Evolutionary conservation across 106 monocot genomes (phyloP), one percentile per base, ranked within the genome.

Genomic region (Platanthera guangdongensis): DNA sequence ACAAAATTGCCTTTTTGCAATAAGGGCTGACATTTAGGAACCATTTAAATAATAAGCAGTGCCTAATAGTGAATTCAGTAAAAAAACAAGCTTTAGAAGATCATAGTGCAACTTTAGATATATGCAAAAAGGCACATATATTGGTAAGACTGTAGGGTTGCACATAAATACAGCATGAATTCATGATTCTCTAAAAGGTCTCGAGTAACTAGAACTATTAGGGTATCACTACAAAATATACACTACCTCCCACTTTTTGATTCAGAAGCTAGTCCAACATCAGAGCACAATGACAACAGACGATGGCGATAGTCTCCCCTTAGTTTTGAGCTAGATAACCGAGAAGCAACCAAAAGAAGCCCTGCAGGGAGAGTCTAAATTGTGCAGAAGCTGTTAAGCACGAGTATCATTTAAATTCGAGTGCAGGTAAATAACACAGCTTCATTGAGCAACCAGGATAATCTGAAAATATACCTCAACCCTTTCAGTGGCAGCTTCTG

Each of bases 201-300:
- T 39, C 8, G 3, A 21, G 18, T 39, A 14, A 53, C 53, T 53
- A 67, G 39, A 14, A 70, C 9, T 70, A 68, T 11, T 68, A 70
- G 7, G 6, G 47, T n/a, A n/a, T 50, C 10, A 32, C 53, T 72
- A 22, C 73, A 30, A 52, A 51, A 39, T 28, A 73, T 21, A 53
- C 9, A 19, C 68, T 80, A 97, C 97, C 97, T 91, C 72, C 91
- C 94, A 78, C 82, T 85, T 83, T 92, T 88, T 53, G 99, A 94
- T 80, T 99, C 99, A 82, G 88, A 86, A 82, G 90, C 94, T 77
- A 99, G 86, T 22, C 99, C 99, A 63, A 99, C 99, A 92, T 99
- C 99, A 83, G 99, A 94, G 79, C 94, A 99, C 46, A 99, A 83
- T 78, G 99, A 99, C 59, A 99, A 85, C 59, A 94, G 59, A 67